Base-by-base conservation (phyloP, 768 basidiomycete genomes). In the Lentinula sp. region DNA sequence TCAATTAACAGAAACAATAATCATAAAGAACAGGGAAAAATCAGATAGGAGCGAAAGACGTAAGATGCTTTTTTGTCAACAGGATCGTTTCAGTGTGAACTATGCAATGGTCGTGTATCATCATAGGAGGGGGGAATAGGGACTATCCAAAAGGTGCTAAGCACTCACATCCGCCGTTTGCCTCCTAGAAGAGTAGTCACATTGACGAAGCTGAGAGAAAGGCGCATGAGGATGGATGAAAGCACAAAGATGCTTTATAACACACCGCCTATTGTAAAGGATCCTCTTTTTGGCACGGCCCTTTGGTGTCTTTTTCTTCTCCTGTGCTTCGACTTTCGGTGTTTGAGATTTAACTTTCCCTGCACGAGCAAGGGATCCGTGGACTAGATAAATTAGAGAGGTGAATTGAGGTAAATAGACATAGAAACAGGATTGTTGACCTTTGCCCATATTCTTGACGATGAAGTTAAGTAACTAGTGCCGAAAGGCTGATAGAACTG, bases 21-120 rank as follows among this genome's bases (percentile, higher is more conserved):
- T 62, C 61, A 57, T 62, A 63, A 57, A 67, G 58, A 48, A 55
- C 59, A 65, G 61, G 64, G 57, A 69, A 64, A 65, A 63, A 75
- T 95, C 94, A 95, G 93, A 95, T 95, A 95, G 93, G 93, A 95
- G 94, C 93, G 94, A 95, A 95, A 95, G 94, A 97, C 93, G 74
- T 84, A 78, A 84, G 89, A 91, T 92, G 87, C 66, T 80, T 84
- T 76, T 75, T 82, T 88, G 77, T 94, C 89, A 86, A 91, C 92
- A 94, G 74, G 70, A 74, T 75, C 71, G 76, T 75, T 91, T 96
- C 93, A 87, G 93, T 86, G 91, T 95, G 93, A 95, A 95, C 94
- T 95, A 95, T 95, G 93, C 89, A 74, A 79, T 78, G 74, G 75
- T 77, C 73, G 68, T 65, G 75, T 81, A 80, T 89, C 87, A 87